Base-by-base conservation (phyloP, 2,329 filamentous ascomycete genomes). In the Pyrenophora teres region DNA sequence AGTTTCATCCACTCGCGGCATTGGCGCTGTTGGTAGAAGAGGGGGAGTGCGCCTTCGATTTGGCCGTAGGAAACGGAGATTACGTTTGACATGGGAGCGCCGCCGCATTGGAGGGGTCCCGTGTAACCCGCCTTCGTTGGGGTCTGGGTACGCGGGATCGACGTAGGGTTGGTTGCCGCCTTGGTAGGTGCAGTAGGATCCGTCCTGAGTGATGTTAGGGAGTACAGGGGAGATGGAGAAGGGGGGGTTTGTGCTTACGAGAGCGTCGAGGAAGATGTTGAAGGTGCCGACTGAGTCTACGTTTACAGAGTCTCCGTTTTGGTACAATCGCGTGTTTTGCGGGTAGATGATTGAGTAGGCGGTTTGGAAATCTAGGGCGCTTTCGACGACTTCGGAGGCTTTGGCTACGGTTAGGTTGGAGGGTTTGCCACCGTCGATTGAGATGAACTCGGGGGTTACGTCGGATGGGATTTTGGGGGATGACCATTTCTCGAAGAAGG, bases 21-120 rank as follows among this genome's bases (percentile, higher is more conserved):
- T 38, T 78, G 81, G 3, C 82, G 74, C 41, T 73, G 59, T 54
- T 80, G 76, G 62, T 84, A 84, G 50, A 69, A 71, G 5, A 73
- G 70, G 1, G 79, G 76, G 6, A 80, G 69, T 43, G 79, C 77
- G n/a, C 72, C 76, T 69, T 84, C 81, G 56, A 80, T 79, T 57
- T 79, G 79, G 10, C 74, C 77, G 64, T 85, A 85, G 9, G 78
- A 82, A 23, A 80, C 40, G 8, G 83, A 82, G 3, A 82, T 78
- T 36, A 71, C 78, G 58, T 82, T 79, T 38, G 80, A 72, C n/a
- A 75, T 73, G 21, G 78, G 76, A 15, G 77, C 67, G 53, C 74
- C 73, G 44, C 72, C 73, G 56, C 61, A 60, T 71, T 75, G 64
- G 65, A 74, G 44, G 48, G 69, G 50, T 9, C 59, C 57, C 10